Evolutionary conservation across 23 red algal genomes (phyloP).

Genomic region (Rhodosorus marinus): DNA sequence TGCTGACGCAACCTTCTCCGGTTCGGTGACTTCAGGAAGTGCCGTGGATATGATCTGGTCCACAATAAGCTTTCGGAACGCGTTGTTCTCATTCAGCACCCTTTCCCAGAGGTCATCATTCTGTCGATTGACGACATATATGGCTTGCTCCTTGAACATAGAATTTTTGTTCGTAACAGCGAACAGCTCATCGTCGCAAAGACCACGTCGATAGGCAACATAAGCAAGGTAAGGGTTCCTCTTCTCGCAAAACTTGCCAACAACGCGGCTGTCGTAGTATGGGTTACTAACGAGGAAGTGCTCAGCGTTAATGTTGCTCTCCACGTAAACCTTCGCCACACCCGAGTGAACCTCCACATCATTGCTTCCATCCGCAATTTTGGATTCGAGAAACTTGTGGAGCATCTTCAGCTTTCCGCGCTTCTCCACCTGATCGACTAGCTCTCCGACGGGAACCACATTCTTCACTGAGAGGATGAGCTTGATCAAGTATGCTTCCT

Average conservation of each 20-base stretch:
- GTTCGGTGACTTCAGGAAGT: constrained; percentile 43
- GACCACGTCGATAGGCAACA: constrained; percentile 67
- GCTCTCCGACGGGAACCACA: constrained; percentile 60
- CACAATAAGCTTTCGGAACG: constrained; percentile 55
- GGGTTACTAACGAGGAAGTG: constrained; percentile 95
- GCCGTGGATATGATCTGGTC: constrained; percentile 70
- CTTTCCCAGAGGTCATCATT: constrained; percentile 61
- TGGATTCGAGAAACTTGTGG: constrained; percentile 63
- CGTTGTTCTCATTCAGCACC: constrained; percentile 52
- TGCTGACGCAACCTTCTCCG: constrained; percentile 74
- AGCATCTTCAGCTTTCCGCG: constrained; percentile 62
- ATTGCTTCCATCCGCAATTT: constrained; percentile 77
- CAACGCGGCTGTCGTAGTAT: constrained; percentile 78
- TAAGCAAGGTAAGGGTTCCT: constrained; percentile 62
- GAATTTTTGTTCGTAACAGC: constrained; percentile 67
- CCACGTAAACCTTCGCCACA: constrained; percentile 89
- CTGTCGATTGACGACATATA: constrained; percentile 68
- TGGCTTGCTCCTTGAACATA: constrained; percentile 81
- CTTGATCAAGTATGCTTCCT: constrained; percentile 69
- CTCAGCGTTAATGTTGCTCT: constrained; percentile 91
- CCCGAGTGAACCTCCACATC: constrained; percentile 86
- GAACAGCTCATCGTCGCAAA: constrained; percentile 84
- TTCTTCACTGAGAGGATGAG: constrained; percentile 92
- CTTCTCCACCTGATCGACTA: constrained; percentile 58
- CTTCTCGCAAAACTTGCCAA: constrained; percentile 92